Percentiles rank a stretch among this genome's conserved stretches.
Conservation (phyloP, 495 filamentous ascomycete genomes). For the Neurospora sp. region DNA sequence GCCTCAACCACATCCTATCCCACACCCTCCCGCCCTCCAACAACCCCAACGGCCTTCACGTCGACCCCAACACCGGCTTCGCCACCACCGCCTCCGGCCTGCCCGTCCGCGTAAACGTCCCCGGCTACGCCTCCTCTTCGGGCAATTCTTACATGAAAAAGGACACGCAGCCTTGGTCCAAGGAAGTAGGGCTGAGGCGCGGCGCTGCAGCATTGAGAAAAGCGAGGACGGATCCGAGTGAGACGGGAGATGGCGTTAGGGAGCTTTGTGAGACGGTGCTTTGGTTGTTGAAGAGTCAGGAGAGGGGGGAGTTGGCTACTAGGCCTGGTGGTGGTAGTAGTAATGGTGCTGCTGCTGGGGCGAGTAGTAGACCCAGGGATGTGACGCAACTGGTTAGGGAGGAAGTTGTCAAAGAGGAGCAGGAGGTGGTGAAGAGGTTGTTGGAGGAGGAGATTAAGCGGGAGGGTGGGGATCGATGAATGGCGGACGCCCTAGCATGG, state of each 20-base stretch:
- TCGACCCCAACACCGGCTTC: not conserved
- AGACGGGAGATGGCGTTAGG: slow-evolving; percentile 33
- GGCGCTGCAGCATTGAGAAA: slow-evolving; percentile 26
- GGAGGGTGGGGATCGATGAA: not conserved
- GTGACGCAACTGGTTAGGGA: slow-evolving; percentile 14
- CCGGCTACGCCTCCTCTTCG: not conserved
- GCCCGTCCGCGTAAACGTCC: not conserved
- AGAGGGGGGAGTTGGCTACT: not conserved
- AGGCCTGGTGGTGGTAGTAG: not conserved
- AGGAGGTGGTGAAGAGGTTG: slow-evolving; percentile 24
- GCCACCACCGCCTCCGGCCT: not conserved
- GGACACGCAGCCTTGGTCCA: slow-evolving; percentile 23
- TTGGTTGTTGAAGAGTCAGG: slow-evolving; percentile 19
- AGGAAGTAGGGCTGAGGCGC: slow-evolving; percentile 27
- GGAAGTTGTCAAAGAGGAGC: slow-evolving; percentile 23
- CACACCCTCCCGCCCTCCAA: slow-evolving; percentile 34
- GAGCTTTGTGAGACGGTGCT: slow-evolving; percentile 37
- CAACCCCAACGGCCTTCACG: not conserved
- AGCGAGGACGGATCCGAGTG: slow-evolving; percentile 22
- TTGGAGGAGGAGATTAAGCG: slow-evolving; percentile 20
- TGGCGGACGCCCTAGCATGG: not conserved
- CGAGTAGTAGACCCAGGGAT: not conserved
- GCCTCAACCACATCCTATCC: slow-evolving; percentile 42
- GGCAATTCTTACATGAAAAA: not conserved
- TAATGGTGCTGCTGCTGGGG: not conserved